A percentile compares a stretch with the other conserved stretches of the same genome.
Evolutionary conservation across 1,139 yeast species (phyloP).

Genomic region (Taphrina pruni): DNA sequence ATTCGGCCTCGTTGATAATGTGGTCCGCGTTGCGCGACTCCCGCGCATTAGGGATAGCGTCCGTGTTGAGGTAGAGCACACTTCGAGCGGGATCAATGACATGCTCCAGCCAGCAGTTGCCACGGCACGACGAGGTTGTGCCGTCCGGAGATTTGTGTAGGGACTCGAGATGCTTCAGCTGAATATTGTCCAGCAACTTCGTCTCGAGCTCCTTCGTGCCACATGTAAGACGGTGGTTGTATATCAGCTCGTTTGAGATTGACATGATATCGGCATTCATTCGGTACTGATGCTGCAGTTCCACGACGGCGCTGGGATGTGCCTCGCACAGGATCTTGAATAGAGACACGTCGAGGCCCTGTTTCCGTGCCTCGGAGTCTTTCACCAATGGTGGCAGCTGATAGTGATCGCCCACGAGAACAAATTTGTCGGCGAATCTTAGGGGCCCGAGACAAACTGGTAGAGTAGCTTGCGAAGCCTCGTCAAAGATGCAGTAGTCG

Average conservation of each 20-base stretch:
- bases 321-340: conserved; percentile 73
- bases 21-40: conserved; percentile 70
- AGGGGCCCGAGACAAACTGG: conserved; percentile 91
- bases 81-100: conserved; percentile 59
- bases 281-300: conserved; percentile 81
- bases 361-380: conserved; percentile 57
- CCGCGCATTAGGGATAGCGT: conserved; percentile 59
- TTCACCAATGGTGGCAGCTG: conserved; percentile 60
- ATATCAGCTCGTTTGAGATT: conserved; percentile 77
- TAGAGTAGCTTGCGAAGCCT: conserved; percentile 92
- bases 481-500: conserved; percentile 94
- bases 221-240: conserved; percentile 74
- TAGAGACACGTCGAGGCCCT: conserved; percentile 77
- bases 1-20: conserved; percentile 74
- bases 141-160: not conserved
- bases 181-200: conserved; percentile 33
- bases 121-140: not conserved
- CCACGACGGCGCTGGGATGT: conserved; percentile 74
- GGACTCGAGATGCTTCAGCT: not conserved
- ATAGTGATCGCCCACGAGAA: conserved; percentile 92
- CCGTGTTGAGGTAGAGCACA: conserved; percentile 83
- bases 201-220: conserved; percentile 55
- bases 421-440: conserved; percentile 73
- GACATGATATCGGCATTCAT: conserved; percentile 91
- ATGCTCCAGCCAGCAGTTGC: conserved; percentile 56